Evolutionary conservation across 2,329 filamentous ascomycete species (phyloP).

Genomic region (Fusarium piperis): DNA sequence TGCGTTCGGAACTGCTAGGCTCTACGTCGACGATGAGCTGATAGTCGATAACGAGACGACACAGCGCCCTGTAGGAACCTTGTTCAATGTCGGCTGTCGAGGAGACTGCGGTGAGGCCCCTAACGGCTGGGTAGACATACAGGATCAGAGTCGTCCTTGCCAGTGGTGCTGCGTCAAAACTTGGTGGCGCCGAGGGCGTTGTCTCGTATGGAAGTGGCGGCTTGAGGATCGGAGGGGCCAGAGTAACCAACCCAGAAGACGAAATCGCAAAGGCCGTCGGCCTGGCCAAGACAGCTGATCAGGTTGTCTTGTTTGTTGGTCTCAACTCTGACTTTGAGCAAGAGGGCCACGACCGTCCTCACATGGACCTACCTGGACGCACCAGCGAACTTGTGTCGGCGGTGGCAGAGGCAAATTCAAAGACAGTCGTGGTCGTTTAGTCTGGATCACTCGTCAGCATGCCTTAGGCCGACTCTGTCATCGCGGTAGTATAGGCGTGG

Average conservation of each 20-base stretch:
- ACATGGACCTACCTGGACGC: constrained; percentile 78
- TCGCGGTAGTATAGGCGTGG: constrained; percentile 78
- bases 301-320: constrained; percentile 81
- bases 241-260: constrained; percentile 64
- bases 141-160: constrained; percentile 67
- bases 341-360: constrained; percentile 80
- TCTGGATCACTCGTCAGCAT: constrained; percentile 79
- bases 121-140: constrained; percentile 69
- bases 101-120: constrained; percentile 65
- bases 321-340: constrained; percentile 85
- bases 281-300: constrained; percentile 74
- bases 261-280: constrained; percentile 74
- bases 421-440: constrained; percentile 78
- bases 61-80: constrained; percentile 69
- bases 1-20: constrained; percentile 71
- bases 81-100: constrained; percentile 73
- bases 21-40: constrained; percentile 69
- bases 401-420: constrained; percentile 73
- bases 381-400: constrained; percentile 75
- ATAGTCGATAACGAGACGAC: constrained; percentile 73
- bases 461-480: constrained; percentile 70
- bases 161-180: constrained; percentile 66
- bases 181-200: constrained; percentile 58
- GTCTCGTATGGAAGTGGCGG: constrained; percentile 63
- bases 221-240: constrained; percentile 69